Evolutionary conservation across 345 rosid species (phyloP).

Genomic region (Eutrema japonicum): DNA sequence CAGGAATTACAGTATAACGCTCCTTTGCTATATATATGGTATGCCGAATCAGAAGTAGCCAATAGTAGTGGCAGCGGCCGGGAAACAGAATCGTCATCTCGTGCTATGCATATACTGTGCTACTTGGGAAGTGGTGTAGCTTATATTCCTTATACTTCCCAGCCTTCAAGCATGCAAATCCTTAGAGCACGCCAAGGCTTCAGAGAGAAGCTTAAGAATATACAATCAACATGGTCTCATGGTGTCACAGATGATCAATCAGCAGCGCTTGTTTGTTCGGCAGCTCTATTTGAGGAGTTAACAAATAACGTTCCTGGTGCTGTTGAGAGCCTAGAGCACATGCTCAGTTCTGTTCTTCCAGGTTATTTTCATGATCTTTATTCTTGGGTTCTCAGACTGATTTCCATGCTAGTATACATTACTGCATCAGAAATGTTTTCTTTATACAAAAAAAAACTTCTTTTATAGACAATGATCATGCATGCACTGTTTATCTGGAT

Average conservation of each 20-base stretch:
- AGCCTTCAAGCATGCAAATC: constrained; percentile 75
- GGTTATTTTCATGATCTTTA: constrained; percentile 50
- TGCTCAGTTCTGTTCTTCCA: constrained; percentile 83
- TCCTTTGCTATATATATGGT: constrained; percentile 81
- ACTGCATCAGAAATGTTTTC: constrained; percentile 21
- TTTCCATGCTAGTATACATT: constrained; percentile 17
- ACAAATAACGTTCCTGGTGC: constrained; percentile 68
- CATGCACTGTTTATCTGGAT: constrained; percentile 17
- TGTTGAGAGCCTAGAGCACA: constrained; percentile 65
- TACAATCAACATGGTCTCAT: constrained; percentile 67
- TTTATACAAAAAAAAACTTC: background rate
- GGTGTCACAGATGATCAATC: constrained; percentile 78
- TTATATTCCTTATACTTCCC: constrained; percentile 65
- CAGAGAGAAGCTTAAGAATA: constrained; percentile 63
- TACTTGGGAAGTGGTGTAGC: constrained; percentile 76
- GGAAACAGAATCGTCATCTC: constrained; percentile 62
- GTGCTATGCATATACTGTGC: constrained; percentile 73
- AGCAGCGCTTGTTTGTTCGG: constrained; percentile 73
- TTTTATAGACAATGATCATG: constrained; percentile 15
- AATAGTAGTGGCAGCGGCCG: constrained; percentile 38
- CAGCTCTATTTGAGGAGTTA: constrained; percentile 87
- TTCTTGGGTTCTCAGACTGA: constrained; percentile 7
- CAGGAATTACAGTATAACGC: constrained; percentile 75
- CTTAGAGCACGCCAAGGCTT: constrained; percentile 92
- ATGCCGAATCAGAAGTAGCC: constrained; percentile 80